Conservation (phyloP, 2,329 filamentous ascomycete species). For the Penicillium palitans region DNA sequence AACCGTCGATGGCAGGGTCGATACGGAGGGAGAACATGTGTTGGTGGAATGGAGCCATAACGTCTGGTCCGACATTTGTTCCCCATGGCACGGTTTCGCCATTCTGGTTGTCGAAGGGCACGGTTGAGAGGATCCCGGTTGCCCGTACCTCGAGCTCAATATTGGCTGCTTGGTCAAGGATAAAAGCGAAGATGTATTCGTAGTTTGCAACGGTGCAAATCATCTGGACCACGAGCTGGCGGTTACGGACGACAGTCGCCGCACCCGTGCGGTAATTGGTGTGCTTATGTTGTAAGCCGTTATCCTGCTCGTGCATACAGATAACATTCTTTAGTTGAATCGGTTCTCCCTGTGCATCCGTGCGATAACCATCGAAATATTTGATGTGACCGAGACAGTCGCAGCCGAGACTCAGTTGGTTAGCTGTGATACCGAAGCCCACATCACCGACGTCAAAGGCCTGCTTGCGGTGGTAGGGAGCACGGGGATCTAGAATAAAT, state of each 20-base stretch:
- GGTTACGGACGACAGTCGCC: slow-evolving; percentile 63
- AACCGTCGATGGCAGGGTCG: slow-evolving; percentile 62
- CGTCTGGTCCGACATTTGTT: slow-evolving; percentile 68
- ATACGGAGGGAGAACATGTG: slow-evolving; percentile 72
- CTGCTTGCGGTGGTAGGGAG: slow-evolving; percentile 68
- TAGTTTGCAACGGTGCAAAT: slow-evolving; percentile 74
- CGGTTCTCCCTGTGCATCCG: slow-evolving; percentile 60
- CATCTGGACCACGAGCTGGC: slow-evolving; percentile 67
- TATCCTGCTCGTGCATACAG: slow-evolving; percentile 71
- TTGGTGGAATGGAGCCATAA: slow-evolving; percentile 70
- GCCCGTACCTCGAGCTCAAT: slow-evolving; percentile 68
- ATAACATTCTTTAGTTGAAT: slow-evolving; percentile 64
- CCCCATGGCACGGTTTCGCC: slow-evolving; percentile 66
- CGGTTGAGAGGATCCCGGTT: slow-evolving; percentile 67
- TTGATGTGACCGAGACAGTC: slow-evolving; percentile 71
- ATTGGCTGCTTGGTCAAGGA: slow-evolving; percentile 70
- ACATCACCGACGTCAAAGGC: slow-evolving; percentile 71
- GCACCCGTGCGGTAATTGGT: slow-evolving; percentile 68
- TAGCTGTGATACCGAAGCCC: slow-evolving; percentile 66
- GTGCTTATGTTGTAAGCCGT: slow-evolving; percentile 70
- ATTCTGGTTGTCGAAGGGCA: slow-evolving; percentile 63
- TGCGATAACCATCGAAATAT: slow-evolving; percentile 62
- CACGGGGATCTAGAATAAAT: slow-evolving; percentile 56
- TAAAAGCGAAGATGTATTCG: slow-evolving; percentile 71
- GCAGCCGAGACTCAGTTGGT: slow-evolving; percentile 69